Percentiles rank a stretch among this genome's conserved stretches.
Conservation (phyloP, 2,329 filamentous ascomycete species). For the Taxawa tesnikishii region DNA sequence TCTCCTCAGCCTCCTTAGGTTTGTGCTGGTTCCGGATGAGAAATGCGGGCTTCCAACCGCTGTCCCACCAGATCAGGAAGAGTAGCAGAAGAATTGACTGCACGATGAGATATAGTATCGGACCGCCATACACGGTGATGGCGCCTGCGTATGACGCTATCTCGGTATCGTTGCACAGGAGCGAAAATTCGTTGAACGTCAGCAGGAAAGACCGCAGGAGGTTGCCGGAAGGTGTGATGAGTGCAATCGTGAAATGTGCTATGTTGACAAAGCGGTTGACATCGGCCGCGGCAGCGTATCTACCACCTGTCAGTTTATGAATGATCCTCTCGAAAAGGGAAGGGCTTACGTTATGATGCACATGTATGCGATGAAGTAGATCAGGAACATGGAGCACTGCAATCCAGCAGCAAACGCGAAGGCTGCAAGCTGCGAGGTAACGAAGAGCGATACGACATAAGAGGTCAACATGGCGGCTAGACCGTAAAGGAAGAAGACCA, state of each 20-base stretch:
- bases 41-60: conserved; percentile 50
- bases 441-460: conserved; percentile 72
- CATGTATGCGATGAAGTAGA: conserved; percentile 34
- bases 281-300: conserved; percentile 56
- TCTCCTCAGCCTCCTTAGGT: conserved; percentile 27
- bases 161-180: conserved; percentile 55
- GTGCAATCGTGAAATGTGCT: conserved; percentile 63
- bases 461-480: conserved; percentile 62
- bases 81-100: conserved; percentile 62
- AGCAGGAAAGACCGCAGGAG: conserved; percentile 64
- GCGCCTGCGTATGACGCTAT: conserved; percentile 57
- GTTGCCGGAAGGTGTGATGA: conserved; percentile 65
- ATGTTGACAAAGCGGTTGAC: conserved; percentile 57
- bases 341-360: conserved; percentile 27
- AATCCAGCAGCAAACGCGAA: conserved; percentile 73
- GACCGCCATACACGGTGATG: conserved; percentile 66
- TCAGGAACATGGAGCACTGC: conserved; percentile 46
- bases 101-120: conserved; percentile 68
- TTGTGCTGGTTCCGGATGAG: conserved; percentile 36
- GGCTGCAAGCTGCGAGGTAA: conserved; percentile 65
- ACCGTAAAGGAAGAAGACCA: conserved; percentile 71
- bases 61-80: conserved; percentile 68
- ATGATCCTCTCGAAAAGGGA: neutral
- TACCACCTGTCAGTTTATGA: conserved; percentile 23
- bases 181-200: conserved; percentile 70